A percentile compares a stretch with the other conserved stretches of the same genome.
phyloP scores from a whole-genome alignment of 2,329 filamentous ascomycete species.

The Leptodontidium sp. region DNA sequence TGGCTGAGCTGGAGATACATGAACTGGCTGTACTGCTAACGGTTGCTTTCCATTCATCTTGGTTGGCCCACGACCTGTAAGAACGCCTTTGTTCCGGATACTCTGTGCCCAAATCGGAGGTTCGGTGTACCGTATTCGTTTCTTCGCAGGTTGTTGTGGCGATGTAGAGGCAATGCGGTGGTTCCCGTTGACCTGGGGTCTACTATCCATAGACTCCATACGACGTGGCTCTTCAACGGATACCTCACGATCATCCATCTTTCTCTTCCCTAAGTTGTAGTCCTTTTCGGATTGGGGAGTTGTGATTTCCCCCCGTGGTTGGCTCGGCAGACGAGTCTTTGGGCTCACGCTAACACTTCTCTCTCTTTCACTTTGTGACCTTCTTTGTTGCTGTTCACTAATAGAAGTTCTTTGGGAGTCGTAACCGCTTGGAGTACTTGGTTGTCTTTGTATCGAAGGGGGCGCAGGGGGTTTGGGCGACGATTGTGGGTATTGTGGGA shows the following conservation, averaged over 20 bases:
- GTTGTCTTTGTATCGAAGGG: constrained; percentile 51
- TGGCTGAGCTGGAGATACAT: constrained; percentile 29
- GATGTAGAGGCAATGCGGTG: constrained; percentile 35
- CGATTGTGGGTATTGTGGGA: constrained; percentile 43
- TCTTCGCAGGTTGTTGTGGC: constrained; percentile 54
- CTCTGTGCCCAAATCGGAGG: constrained; percentile 57
- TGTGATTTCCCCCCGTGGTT: constrained; percentile 34
- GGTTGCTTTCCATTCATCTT: constrained; percentile 42
- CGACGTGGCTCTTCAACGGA: constrained; percentile 34
- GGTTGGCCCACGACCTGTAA: constrained; percentile 20
- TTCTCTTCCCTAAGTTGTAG: constrained; percentile 39
- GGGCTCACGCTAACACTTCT: constrained; percentile 80
- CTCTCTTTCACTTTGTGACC: constrained; percentile 70
- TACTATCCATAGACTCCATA: constrained; percentile 32
- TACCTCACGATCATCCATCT: constrained; percentile 43
- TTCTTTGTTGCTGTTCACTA: constrained; percentile 48
- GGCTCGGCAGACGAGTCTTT: constrained; percentile 67
- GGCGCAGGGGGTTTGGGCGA: constrained; percentile 49
- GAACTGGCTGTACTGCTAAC: constrained; percentile 23
- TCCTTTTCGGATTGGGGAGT: constrained; percentile 37
- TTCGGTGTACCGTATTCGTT: constrained; percentile 59
- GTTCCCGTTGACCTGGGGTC: constrained; percentile 38
- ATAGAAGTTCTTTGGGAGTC: constrained; percentile 57
- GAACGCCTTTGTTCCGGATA: constrained; percentile 32
- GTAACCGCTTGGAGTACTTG: constrained; percentile 54